Percentiles rank a stretch among this genome's conserved stretches.
Conservation (phyloP, 2,329 filamentous ascomycete species). For the Ceratocystis colombiana region DNA sequence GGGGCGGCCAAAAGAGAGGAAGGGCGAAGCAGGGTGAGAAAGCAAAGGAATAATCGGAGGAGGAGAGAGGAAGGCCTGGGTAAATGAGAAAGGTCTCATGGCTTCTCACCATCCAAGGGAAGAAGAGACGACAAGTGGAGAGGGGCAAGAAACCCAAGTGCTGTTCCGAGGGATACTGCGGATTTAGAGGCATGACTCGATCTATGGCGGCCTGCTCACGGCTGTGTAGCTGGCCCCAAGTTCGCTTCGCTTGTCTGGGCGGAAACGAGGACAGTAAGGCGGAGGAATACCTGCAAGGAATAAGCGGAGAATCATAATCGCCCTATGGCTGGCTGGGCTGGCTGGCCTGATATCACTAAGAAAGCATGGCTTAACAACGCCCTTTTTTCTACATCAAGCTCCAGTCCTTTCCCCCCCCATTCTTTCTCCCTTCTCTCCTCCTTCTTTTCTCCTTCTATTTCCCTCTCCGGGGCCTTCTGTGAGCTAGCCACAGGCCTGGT, state of each 20-base stretch:
- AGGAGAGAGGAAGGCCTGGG: neutral
- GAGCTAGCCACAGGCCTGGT: too few relatives aligned
- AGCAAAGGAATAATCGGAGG: neutral
- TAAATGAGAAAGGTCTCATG: neutral
- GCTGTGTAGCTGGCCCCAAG: neutral
- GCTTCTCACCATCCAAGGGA: neutral
- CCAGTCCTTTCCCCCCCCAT: too few relatives aligned
- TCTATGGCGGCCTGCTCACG: neutral
- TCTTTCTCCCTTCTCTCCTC: too few relatives aligned
- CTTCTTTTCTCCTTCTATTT: too few relatives aligned
- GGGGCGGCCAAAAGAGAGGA: neutral
- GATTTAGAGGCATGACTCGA: conserved; percentile 18
- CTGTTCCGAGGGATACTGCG: conserved; percentile 18
- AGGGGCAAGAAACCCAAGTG: neutral
- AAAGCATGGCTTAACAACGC: too few relatives aligned
- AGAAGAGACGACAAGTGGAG: conserved; percentile 9
- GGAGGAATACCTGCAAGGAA: neutral
- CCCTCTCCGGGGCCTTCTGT: too few relatives aligned
- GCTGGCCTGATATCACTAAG: too few relatives aligned
- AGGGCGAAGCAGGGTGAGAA: neutral
- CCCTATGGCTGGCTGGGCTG: too few relatives aligned
- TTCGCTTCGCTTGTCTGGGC: neutral
- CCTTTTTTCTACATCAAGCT: too few relatives aligned
- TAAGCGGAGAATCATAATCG: too few relatives aligned
- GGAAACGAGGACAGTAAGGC: neutral